Base-by-base conservation (phyloP, 495 filamentous ascomycete species). In the Immersiella caudata region DNA sequence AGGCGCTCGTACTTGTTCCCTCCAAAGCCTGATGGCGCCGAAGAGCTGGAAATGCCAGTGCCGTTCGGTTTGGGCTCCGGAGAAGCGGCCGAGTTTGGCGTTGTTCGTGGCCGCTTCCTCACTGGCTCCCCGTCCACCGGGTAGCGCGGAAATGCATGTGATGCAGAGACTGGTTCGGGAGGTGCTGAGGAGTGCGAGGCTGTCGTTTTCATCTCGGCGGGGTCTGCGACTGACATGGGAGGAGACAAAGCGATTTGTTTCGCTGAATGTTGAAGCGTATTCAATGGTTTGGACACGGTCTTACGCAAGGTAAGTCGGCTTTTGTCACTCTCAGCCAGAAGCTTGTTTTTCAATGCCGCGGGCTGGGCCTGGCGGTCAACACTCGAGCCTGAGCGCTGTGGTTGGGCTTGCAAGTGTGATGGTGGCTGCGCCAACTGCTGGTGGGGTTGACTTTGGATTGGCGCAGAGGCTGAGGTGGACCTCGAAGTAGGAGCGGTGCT, bases 31-130 rank as follows among this genome's bases (percentile, higher is more conserved):
- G 40, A 46, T 18, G 40, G 2, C 16, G 40, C 40, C 40, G 40
- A 4, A 14, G 40, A 18, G 40, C 40, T n/a, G 9, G 14, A 6
- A 56, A 55, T 36, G 1, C 14, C 36, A n/a, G 40, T 6, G 9
- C 59, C 68, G 33, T 68, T 65, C 2, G 40, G 18, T 24, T 20
- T 52, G 16, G 62, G 1, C 18, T 68, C 64, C 11, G 57, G 58
- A 7, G 63, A 64, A 22, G 29, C 52, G 14, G 16, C 22, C 18
- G 60, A 18, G 11, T 68, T 21, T 11, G 64, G 36, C 40, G 73
- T 65, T 6, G 67, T 24, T 20, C 56, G 65, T 56, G 26, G 64
- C 35, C 69, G 62, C 22, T 73, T 76, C 40, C 56, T 67, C 11
- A 54, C 18, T 11, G 71, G 67, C 46, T 73, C 67, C 20, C 61